These are phyloP conservation scores for Annulohypoxylon bovei DNA, from an alignment of 495 filamentous ascomycete genomes.

Conservation along the genomic window DNA sequence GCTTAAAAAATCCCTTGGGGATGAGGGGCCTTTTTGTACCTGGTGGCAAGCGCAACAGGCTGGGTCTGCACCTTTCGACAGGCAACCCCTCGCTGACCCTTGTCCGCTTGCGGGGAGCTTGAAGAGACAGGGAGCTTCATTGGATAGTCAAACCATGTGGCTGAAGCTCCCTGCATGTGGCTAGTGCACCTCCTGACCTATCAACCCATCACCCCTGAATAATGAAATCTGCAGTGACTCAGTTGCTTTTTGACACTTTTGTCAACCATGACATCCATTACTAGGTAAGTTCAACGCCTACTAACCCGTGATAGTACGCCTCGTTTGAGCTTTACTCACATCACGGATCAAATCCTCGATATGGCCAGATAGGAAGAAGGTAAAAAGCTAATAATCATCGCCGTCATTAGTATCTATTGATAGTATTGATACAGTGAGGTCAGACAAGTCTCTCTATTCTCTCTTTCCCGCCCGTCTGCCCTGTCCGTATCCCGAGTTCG, in stretches of 20 bases:
- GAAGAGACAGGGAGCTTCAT: neutral
- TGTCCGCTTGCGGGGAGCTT: slow-evolving; percentile 43
- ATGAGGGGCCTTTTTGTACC: slow-evolving; percentile 45
- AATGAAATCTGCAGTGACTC: neutral
- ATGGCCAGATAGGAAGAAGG: neutral
- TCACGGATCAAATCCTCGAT: neutral
- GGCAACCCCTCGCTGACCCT: slow-evolving; percentile 29
- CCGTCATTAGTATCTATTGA: slow-evolving; percentile 14
- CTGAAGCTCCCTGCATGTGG: slow-evolving; percentile 26
- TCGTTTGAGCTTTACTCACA: neutral
- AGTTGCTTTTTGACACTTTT: neutral
- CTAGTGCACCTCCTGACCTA: slow-evolving; percentile 13
- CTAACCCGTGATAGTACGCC: neutral
- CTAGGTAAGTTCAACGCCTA: too few relatives aligned
- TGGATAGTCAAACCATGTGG: slow-evolving; percentile 23
- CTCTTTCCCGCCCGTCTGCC: neutral
- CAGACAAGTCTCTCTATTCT: slow-evolving; percentile 5
- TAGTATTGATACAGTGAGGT: slow-evolving; percentile 9
- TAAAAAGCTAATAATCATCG: neutral
- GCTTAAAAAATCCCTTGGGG: slow-evolving; percentile 38
- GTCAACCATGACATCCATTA: neutral
- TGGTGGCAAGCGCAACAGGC: slow-evolving; percentile 33
- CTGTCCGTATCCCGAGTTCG: slow-evolving; percentile 1
- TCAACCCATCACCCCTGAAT: neutral
- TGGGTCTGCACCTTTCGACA: slow-evolving; percentile 22